phyloP scores from a whole-genome alignment of 129 eudicot species.

The Apium graveolens region DNA sequence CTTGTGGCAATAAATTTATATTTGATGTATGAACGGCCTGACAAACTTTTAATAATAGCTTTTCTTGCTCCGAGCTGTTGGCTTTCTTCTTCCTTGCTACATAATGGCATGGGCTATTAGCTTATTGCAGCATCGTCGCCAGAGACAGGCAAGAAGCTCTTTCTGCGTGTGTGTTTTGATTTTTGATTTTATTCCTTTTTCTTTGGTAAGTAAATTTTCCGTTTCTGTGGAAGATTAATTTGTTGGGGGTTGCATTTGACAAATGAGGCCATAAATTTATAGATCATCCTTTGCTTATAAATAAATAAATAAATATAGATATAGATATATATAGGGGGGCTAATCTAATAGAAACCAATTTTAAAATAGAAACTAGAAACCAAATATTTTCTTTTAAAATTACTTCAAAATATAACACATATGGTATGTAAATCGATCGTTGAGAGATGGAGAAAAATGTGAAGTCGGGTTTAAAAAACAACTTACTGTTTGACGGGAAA shows the following conservation, averaged over 20 bases:
- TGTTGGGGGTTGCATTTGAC: neutral
- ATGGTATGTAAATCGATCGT: no score
- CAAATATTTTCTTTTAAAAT: no score
- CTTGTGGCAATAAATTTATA: neutral
- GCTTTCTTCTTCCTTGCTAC: conserved; percentile 17
- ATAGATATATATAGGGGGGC: no score
- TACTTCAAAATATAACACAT: no score
- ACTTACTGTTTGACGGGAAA: no score
- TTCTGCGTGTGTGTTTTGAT: neutral
- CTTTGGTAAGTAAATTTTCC: neutral
- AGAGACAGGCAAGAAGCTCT: conserved; percentile 54
- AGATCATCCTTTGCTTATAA: no score
- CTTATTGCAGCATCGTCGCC: conserved; percentile 65
- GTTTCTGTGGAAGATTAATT: neutral
- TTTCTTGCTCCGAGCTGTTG: conserved; percentile 22
- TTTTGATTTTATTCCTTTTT: neutral
- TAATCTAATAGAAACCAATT: no score
- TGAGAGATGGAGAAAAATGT: no score
- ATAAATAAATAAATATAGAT: no score
- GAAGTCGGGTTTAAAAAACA: no score
- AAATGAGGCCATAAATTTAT: no score
- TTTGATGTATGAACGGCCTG: neutral
- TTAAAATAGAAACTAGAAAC: no score
- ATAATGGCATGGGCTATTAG: conserved; percentile 34
- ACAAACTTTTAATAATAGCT: conserved; percentile 33